Evolutionary conservation across 1,139 yeast genomes (phyloP).

Genomic region (Yamadazyma sp.): DNA sequence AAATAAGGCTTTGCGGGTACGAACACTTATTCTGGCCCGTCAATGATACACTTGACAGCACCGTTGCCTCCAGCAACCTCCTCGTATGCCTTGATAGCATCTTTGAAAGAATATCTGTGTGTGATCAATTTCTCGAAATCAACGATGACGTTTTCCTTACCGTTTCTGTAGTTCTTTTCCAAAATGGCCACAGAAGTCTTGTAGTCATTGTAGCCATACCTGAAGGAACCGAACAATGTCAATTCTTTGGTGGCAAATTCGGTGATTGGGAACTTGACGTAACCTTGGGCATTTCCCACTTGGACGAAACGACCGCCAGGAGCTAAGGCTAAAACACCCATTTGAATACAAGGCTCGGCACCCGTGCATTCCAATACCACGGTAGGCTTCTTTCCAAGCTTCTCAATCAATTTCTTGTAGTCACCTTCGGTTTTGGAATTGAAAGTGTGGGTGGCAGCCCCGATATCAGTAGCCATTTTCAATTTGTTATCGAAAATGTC

Average conservation of each 20-base stretch:
- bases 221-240: conserved; percentile 71
- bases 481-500: conserved; percentile 64
- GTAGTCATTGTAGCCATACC: conserved; percentile 82
- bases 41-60: conserved; percentile 47
- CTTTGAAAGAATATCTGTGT: conserved; percentile 69
- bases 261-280: conserved; percentile 71
- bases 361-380: conserved; percentile 71
- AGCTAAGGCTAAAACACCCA: conserved; percentile 58
- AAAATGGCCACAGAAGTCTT: conserved; percentile 69
- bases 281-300: conserved; percentile 73
- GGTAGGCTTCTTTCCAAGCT: conserved; percentile 51
- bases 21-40: conserved; percentile 32
- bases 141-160: conserved; percentile 49
- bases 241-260: conserved; percentile 71
- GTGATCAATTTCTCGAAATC: conserved; percentile 66
- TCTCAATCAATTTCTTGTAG: conserved; percentile 28
- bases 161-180: conserved; percentile 56
- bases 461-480: conserved; percentile 55
- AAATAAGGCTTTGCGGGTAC: background rate
- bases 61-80: conserved; percentile 52
- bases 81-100: conserved; percentile 81
- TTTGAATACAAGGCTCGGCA: conserved; percentile 64
- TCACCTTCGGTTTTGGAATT: conserved; percentile 51
- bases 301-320: conserved; percentile 71
- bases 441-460: conserved; percentile 59